Percentiles rank a stretch among this genome's conserved stretches.
phyloP scores from a whole-genome alignment of 2,329 filamentous ascomycete species.

The Colletotrichum graminicola region DNA sequence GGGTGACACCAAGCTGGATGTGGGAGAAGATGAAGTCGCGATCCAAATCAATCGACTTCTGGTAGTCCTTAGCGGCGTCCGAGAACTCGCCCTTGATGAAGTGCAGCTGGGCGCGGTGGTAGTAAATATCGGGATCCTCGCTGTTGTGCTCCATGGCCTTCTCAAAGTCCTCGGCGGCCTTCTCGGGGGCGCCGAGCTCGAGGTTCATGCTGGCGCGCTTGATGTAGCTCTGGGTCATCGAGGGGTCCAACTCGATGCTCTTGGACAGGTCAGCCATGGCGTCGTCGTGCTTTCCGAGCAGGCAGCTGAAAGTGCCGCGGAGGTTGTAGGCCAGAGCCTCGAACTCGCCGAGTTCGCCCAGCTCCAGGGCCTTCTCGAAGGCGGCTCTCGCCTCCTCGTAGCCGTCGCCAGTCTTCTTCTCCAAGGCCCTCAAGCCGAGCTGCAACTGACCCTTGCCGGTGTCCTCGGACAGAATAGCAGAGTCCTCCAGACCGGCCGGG shows the following conservation, averaged over 20 bases:
- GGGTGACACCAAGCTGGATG: conserved; percentile 98
- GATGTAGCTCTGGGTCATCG: conserved; percentile 95
- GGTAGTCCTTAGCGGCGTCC: conserved; percentile 97
- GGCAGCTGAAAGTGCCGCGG: conserved; percentile 94
- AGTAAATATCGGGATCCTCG: conserved; percentile 96
- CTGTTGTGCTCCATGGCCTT: conserved; percentile 86
- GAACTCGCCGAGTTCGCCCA: conserved; percentile 82
- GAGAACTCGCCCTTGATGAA: conserved; percentile 96
- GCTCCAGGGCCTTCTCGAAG: conserved; percentile 89
- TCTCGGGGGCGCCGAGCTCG: conserved; percentile 89
- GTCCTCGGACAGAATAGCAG: conserved; percentile 79
- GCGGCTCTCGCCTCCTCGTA: conserved; percentile 89
- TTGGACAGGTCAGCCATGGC: conserved; percentile 90
- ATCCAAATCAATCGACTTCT: conserved; percentile 98
- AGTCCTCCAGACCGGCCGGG: conserved; percentile 85
- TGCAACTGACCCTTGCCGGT: conserved; percentile 89
- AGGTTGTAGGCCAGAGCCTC: conserved; percentile 96
- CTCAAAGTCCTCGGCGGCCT: conserved; percentile 88
- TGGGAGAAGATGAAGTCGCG: conserved; percentile 98
- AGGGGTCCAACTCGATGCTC: conserved; percentile 90
- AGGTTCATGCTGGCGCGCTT: conserved; percentile 99
- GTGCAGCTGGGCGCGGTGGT: conserved; percentile 97
- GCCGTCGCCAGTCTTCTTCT: conserved; percentile 88
- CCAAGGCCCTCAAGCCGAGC: conserved; percentile 83
- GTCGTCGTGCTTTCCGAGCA: conserved; percentile 86